Base-by-base conservation (phyloP, 2,329 filamentous ascomycete species). In the Claviceps spartinae region DNA sequence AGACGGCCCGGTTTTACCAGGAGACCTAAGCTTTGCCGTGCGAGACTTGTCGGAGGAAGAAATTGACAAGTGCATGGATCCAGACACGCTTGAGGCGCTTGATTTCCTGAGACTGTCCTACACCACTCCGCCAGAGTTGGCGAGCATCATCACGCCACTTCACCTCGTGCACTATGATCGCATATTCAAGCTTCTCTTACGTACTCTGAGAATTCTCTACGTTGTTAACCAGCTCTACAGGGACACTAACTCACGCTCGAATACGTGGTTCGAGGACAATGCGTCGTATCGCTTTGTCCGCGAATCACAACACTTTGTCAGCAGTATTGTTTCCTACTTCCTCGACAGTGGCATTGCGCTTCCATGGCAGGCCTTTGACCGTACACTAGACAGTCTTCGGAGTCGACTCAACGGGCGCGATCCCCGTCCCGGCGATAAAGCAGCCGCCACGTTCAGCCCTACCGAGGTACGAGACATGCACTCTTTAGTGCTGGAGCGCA, bases 21-120 rank as follows among this genome's bases (percentile, higher is more conserved):
- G 85, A 0, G 81, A 83, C 24, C 67, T 90, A 34, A 87, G 82
- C 65, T 97, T 98, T 63, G 81, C 87, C 0, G 85, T 98, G 24
- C 85, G 93, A 40, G 84, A 91, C 58, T 75, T 97, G 55, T 77
- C 82, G 0, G 74, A 81, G 7, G 82, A 84, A 47, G 89, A 96
- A 59, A 86, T 95, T 47, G 80, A 88, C 50, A 82, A 78, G 55
- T 91, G 89, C 65, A 83, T 94, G 74, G 80, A 97, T 60, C 83
- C 88, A 0, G 78, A 87, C 62, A 85, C 84, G 0, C 76, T 97
- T 18, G 83, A 91, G 62, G 93, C 93, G 0, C 74, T 97, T n/a
- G 93, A 97, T 66, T 97, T 98, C 61, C 73, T 98, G 16, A 81
- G 88, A 1, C 71, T 98, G 7, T 85, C 89, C 46, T 97, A 96